Evolutionary conservation across 2,329 filamentous ascomycete genomes (phyloP), one percentile per base, ranked within the genome.

Genomic region (Fusarium subtropicale): DNA sequence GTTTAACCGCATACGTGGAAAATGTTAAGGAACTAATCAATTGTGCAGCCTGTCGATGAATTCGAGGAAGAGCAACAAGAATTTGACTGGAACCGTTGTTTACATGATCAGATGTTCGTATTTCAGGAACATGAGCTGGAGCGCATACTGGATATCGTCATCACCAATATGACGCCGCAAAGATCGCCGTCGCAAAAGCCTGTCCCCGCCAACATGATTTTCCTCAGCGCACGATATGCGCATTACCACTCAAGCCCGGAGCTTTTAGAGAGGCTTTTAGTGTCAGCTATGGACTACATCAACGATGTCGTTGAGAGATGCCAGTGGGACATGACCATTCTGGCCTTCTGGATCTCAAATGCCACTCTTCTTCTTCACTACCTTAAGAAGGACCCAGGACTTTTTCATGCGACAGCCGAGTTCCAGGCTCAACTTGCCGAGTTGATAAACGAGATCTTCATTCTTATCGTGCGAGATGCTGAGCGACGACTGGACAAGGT

Each of bases 321-420:
- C 76, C 96, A 99, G 77, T 98, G 96, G 96, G 96, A 99, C 77
- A 99, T 99, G 96, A 99, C 96, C 1, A 97, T 99, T 71, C 84
- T 99, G 38, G 96, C 96, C 4, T 99, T 99, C 77, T 99, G 96
- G 96, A 94, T 97, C 75, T 98, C 96, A 2, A 99, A 99, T 78
- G 94, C 93, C 11, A 99, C 96, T 0, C 82, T 99, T 39, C 83
- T 99, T n/a, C 83, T 98, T 55, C 95, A 99, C 79, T 99, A 99
- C 77, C 84, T 99, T 56, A 97, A 97, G 78, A 99, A 99, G 80
- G 96, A 99, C 74, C 82, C 87, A 8, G 94, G 93, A 0, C 82
- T 98, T 20, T 87, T 94, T 9, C 87, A 91, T 75, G 90, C 92
- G 11, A 98, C 95, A 0, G 87, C 90, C 1, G 91, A 96, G 71